Conservation (phyloP, 2,329 filamentous ascomycete species). For the Pseudopithomyces maydicus region DNA sequence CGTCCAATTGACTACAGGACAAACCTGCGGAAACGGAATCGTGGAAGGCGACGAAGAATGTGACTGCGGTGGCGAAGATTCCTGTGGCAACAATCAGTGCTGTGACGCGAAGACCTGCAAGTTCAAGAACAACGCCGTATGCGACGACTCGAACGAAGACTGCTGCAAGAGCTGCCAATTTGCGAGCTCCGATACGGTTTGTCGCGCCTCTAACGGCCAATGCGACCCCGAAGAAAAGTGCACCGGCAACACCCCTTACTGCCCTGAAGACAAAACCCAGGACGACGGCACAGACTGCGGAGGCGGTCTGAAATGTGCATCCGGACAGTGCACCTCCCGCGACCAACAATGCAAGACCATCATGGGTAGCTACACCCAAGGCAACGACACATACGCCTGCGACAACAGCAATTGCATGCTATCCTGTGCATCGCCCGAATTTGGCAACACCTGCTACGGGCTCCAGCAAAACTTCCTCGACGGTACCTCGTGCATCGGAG, state of each 20-base stretch:
- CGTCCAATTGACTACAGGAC: conserved; percentile 78
- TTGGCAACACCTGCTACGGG: conserved; percentile 71
- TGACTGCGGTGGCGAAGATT: conserved; percentile 81
- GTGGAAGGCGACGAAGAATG: conserved; percentile 94
- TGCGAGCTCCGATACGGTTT: conserved; percentile 71
- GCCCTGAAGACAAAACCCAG: conserved; percentile 73
- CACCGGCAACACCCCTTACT: conserved; percentile 71
- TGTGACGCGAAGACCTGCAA: conserved; percentile 87
- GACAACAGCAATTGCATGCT: conserved; percentile 73
- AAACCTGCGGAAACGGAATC: conserved; percentile 94
- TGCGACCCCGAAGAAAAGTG: conserved; percentile 90
- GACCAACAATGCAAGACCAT: conserved; percentile 86
- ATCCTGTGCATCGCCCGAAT: conserved; percentile 73
- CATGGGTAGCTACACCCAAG: conserved; percentile 74
- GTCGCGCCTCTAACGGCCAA: conserved; percentile 75
- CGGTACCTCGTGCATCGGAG: conserved; percentile 81
- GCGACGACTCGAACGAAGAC: conserved; percentile 83
- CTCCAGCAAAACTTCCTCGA: conserved; percentile 93
- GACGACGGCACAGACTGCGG: conserved; percentile 77
- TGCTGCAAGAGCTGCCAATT: conserved; percentile 78
- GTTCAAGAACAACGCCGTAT: conserved; percentile 76
- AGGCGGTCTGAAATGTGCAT: conserved; percentile 75
- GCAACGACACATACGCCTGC: conserved; percentile 82
- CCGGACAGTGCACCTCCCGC: conserved; percentile 91
- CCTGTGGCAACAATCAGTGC: conserved; percentile 77